A percentile compares a stretch with the other conserved stretches of the same genome.
phyloP scores from a whole-genome alignment of 148 eudicot species.

The Silene latifolia region DNA sequence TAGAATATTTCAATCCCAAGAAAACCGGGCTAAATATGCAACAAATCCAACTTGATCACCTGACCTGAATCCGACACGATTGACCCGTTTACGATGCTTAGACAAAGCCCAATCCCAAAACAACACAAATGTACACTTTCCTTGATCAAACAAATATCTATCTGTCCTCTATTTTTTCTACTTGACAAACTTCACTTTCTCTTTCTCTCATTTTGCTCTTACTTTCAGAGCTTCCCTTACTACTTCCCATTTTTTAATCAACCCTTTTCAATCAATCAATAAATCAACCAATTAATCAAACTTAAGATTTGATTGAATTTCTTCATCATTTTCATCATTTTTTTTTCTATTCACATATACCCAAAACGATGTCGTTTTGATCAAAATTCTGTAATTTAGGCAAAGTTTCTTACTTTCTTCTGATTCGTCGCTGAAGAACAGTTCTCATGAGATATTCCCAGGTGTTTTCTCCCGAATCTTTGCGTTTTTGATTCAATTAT shows the following conservation, averaged over 20 bases:
- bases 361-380: neutral
- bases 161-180: too few relatives aligned
- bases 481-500: neutral
- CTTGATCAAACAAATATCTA: too few relatives aligned
- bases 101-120: too few relatives aligned
- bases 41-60: too few relatives aligned
- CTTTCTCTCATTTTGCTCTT: neutral
- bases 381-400: neutral
- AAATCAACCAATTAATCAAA: neutral
- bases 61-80: too few relatives aligned
- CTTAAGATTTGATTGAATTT: neutral
- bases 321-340: neutral
- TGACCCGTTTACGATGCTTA: too few relatives aligned
- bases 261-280: neutral
- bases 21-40: too few relatives aligned
- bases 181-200: too few relatives aligned
- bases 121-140: too few relatives aligned
- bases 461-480: neutral
- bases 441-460: neutral
- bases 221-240: neutral
- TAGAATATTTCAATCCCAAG: too few relatives aligned
- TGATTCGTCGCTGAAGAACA: neutral
- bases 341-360: neutral
- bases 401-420: neutral
- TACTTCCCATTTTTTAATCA: neutral